Base-by-base conservation (phyloP, 2,329 filamentous ascomycete species). In the Aquanectria penicillioides region DNA sequence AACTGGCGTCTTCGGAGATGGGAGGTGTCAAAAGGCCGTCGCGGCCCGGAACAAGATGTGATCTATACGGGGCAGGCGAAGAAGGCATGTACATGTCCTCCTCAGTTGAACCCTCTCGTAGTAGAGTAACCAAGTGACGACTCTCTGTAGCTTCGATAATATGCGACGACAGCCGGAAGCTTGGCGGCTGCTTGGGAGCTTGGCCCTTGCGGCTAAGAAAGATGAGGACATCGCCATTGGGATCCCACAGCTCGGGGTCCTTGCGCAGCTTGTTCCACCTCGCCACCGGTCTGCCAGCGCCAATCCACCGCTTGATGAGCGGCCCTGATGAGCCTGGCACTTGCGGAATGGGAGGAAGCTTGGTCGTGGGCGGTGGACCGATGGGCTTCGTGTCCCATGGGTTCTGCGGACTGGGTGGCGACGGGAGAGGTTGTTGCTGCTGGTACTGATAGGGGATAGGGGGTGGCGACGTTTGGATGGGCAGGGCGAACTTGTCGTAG, bases 211-310 rank as follows among this genome's bases (percentile, higher is more conserved):
- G 77, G 0, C 81, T 78, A 6, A 87, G 78, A 67, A 81, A 88
- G 2, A 88, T 78, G 9, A 88, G 73, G 12, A 86, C 85, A 58
- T 88, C 86, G 18, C 86, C 86, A 55, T 85, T 84, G 0, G 81
- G 80, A 64, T 87, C 83, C 85, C 85, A 88, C 3, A 88, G 72
- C 63, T 87, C 85, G 2, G 84, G 83, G 44, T 88, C 85, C 67
- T 86, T 85, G 9, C 82, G 78, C 3, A 86, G 74, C 67, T 85
- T 86, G 64, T 84, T 86, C 84, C 84, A 86, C 25, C 79, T 75
- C 47, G 82, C 78, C 0, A 81, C 77, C 0, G 81, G 77, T 12
- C 79, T 73, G 1, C 83, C 83, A 3, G 73, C 76, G 0, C 84
- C 84, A 11, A 81, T 74, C 83, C 83, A 87, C 11, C 83, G 80